Conservation (phyloP, 2,329 filamentous ascomycete genomes). For the Hypoxylon sp. region DNA sequence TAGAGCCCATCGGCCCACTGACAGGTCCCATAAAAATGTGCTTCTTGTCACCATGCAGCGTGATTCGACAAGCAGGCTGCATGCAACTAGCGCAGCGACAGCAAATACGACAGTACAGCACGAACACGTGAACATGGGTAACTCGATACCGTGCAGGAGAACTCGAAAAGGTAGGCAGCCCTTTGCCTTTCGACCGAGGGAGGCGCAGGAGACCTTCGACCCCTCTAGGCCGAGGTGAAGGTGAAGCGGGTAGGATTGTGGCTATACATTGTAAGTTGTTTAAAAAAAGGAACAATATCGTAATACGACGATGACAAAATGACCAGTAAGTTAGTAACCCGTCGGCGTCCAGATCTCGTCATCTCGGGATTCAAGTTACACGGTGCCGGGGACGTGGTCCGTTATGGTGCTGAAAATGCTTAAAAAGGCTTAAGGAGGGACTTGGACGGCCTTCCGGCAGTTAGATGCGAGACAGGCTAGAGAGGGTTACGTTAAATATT, state of each 20-base stretch:
- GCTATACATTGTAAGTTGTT: slow-evolving; percentile 4
- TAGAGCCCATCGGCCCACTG: slow-evolving; percentile 16
- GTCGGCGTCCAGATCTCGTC: slow-evolving; percentile 38
- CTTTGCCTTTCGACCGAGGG: slow-evolving; percentile 18
- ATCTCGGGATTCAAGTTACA: slow-evolving; percentile 44
- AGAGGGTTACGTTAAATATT: slow-evolving; percentile 27
- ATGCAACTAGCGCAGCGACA: slow-evolving; percentile 1
- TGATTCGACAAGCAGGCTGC: slow-evolving; percentile 29
- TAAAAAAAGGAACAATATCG: slow-evolving; percentile 16
- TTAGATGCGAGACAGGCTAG: slow-evolving; percentile 41
- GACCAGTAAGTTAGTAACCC: slow-evolving; percentile 16
- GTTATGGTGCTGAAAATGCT: slow-evolving; percentile 6
- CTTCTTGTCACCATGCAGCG: slow-evolving; percentile 19
- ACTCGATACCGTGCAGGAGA: neutral
- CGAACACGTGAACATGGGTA: slow-evolving; percentile 6
- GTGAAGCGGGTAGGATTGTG: neutral
- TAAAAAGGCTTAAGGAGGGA: slow-evolving; percentile 1
- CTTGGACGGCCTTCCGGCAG: slow-evolving; percentile 29
- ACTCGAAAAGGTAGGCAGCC: neutral
- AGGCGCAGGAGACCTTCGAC: neutral
- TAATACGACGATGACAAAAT: slow-evolving; percentile 25
- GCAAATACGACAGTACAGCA: slow-evolving; percentile 5
- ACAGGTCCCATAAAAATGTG: slow-evolving; percentile 1
- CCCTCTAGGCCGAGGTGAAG: slow-evolving; percentile 17
- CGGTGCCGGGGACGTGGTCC: slow-evolving; percentile 26